Conservation (phyloP, 495 filamentous ascomycete species). For the Penicillium egyptiacum region DNA sequence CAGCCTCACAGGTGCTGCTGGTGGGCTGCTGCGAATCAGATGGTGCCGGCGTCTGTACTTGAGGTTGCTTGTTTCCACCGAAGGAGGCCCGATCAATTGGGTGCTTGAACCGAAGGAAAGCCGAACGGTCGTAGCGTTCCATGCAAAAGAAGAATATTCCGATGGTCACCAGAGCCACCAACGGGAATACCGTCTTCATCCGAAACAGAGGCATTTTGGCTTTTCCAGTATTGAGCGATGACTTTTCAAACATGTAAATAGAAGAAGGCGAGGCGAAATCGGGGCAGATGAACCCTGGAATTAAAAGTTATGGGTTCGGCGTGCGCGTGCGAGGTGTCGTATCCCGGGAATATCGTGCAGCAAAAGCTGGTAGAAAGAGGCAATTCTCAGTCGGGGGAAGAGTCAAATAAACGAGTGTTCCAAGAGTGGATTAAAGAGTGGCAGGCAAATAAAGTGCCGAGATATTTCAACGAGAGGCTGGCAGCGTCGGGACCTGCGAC, state of each 20-base stretch:
- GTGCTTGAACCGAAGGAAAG: slow-evolving; percentile 44
- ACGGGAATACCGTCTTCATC: slow-evolving; percentile 46
- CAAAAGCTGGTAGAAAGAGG: slow-evolving; percentile 9
- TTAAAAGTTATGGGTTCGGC: slow-evolving; percentile 16
- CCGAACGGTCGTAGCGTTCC: slow-evolving; percentile 46
- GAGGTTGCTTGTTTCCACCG: slow-evolving; percentile 14
- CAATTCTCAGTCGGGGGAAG: slow-evolving; percentile 4
- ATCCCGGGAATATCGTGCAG: slow-evolving; percentile 18
- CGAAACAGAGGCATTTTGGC: slow-evolving; percentile 48
- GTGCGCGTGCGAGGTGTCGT: slow-evolving; percentile 20
- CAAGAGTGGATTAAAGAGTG: slow-evolving; percentile 23
- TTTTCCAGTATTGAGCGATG: slow-evolving; percentile 25
- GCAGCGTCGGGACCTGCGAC: slow-evolving; percentile 42
- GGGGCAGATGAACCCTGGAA: slow-evolving; percentile 3
- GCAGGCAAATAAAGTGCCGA: slow-evolving; percentile 31
- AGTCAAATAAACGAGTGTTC: slow-evolving; percentile 12
- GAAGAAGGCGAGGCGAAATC: slow-evolving; percentile 11
- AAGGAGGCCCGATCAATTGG: slow-evolving; percentile 34
- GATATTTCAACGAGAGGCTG: slow-evolving; percentile 34
- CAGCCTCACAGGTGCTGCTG: slow-evolving; percentile 36
- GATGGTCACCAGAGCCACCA: slow-evolving; percentile 45
- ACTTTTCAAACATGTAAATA: slow-evolving; percentile 43
- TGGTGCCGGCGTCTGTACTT: slow-evolving; percentile 24
- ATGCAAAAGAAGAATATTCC: slow-evolving; percentile 49
- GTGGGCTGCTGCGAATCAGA: slow-evolving; percentile 16